Evolutionary conservation across 2,329 filamentous ascomycete species (phyloP).

Genomic region (Aspergillus glaucus): DNA sequence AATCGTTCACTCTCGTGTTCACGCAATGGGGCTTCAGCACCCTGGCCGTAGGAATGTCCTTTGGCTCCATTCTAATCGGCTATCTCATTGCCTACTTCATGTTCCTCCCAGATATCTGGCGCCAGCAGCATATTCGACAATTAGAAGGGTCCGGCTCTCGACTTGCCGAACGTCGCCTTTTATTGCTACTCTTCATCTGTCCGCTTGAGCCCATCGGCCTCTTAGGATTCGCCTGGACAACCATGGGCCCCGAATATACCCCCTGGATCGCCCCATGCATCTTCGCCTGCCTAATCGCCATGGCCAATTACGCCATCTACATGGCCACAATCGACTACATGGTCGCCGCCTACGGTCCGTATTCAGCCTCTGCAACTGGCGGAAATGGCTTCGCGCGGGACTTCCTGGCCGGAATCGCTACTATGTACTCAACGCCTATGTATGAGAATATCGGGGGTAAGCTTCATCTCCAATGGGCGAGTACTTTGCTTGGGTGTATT

Average conservation of each 20-base stretch:
- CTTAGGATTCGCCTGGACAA: slow-evolving; percentile 56
- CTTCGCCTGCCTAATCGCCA: slow-evolving; percentile 54
- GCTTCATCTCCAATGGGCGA: slow-evolving; percentile 46
- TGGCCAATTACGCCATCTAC: slow-evolving; percentile 54
- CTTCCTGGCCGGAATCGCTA: slow-evolving; percentile 56
- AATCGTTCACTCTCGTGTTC: slow-evolving; percentile 56
- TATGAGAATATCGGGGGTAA: slow-evolving; percentile 21
- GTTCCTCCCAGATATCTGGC: slow-evolving; percentile 50
- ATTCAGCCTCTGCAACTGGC: slow-evolving; percentile 58
- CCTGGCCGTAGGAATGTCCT: slow-evolving; percentile 45
- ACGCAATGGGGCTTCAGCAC: slow-evolving; percentile 53
- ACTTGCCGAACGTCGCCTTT: slow-evolving; percentile 58
- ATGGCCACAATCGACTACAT: slow-evolving; percentile 63
- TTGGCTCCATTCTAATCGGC: slow-evolving; percentile 33
- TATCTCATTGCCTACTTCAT: slow-evolving; percentile 53
- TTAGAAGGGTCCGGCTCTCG: slow-evolving; percentile 46
- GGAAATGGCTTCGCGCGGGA: slow-evolving; percentile 61
- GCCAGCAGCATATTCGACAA: slow-evolving; percentile 33
- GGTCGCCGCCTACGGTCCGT: slow-evolving; percentile 59
- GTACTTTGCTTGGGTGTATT: slow-evolving; percentile 56
- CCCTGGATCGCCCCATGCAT: slow-evolving; percentile 59
- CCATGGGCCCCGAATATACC: slow-evolving; percentile 46
- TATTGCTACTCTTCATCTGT: slow-evolving; percentile 33
- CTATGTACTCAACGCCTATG: slow-evolving; percentile 51
- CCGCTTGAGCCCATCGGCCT: slow-evolving; percentile 53